Percentiles rank a stretch among this genome's conserved stretches.
Evolutionary conservation across 2,329 filamentous ascomycete species (phyloP).

Genomic region (Fonsecaea multimorphosa): DNA sequence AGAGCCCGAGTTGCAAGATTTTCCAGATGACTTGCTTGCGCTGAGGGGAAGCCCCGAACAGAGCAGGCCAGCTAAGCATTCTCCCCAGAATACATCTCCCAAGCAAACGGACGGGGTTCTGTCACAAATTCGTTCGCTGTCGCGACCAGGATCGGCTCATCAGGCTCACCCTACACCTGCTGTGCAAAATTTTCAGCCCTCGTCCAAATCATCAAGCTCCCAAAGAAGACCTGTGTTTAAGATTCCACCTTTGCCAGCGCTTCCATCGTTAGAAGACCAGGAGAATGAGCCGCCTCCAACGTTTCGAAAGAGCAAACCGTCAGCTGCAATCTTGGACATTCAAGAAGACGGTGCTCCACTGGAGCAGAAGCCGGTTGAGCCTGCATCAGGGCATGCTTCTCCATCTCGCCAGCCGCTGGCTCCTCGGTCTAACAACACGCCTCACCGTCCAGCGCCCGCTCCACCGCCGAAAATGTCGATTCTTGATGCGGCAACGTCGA

Average conservation of each 20-base stretch:
- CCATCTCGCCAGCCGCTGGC: constrained; percentile 56
- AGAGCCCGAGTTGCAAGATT: constrained; percentile 42
- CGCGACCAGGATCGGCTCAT: constrained; percentile 35
- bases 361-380: constrained; percentile 45
- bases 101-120: constrained; percentile 16
- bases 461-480: constrained; percentile 97
- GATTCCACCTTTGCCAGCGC: constrained; percentile 60
- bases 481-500: constrained; percentile 85
- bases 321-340: constrained; percentile 63
- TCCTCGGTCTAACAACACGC: constrained; percentile 70
- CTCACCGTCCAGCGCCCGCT: constrained; percentile 73
- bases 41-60: constrained; percentile 38
- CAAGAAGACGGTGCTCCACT: constrained; percentile 53
- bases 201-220: constrained; percentile 49
- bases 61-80: constrained; percentile 34
- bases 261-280: constrained; percentile 74
- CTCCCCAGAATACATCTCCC: constrained; percentile 23
- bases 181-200: constrained; percentile 47
- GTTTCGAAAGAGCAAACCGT: constrained; percentile 67
- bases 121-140: constrained; percentile 33
- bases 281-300: constrained; percentile 80
- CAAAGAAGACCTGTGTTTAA: constrained; percentile 63
- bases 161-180: constrained; percentile 50
- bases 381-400: constrained; percentile 54
- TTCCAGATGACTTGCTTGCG: constrained; percentile 37